A percentile compares a stretch with the other conserved stretches of the same genome.
Evolutionary conservation across 345 rosid species (phyloP).

Genomic region (Kernera saxatilis): DNA sequence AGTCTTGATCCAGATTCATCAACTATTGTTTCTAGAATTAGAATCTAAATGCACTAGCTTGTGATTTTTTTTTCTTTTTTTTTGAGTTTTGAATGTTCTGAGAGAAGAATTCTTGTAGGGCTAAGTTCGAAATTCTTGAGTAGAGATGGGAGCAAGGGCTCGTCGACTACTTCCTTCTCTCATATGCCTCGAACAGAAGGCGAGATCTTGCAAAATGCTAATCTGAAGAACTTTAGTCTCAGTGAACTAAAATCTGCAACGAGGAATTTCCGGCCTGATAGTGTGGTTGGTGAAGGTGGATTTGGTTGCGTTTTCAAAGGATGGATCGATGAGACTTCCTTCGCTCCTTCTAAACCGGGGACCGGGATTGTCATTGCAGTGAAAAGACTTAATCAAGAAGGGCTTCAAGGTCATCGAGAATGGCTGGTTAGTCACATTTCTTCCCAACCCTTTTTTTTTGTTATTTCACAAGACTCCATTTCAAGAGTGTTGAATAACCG

Average conservation of each 20-base stretch:
- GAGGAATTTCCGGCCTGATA: constrained; percentile 82
- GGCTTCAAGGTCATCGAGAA: constrained; percentile 87
- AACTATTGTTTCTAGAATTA: neutral
- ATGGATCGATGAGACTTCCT: constrained; percentile 81
- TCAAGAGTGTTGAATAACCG: neutral
- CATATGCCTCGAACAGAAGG: constrained; percentile 80
- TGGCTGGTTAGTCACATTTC: constrained; percentile 71
- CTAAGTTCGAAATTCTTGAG: constrained; percentile 54
- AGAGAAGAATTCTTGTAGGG: constrained; percentile 35
- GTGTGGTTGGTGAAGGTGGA: constrained; percentile 94
- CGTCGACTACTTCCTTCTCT: constrained; percentile 53
- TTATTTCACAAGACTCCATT: neutral
- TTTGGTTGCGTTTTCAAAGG: constrained; percentile 98
- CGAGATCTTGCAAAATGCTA: constrained; percentile 74
- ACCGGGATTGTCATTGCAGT: constrained; percentile 79
- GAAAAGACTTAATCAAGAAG: constrained; percentile 84
- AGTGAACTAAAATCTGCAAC: constrained; percentile 67
- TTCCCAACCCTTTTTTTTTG: neutral
- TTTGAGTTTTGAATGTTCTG: neutral
- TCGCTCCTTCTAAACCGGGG: constrained; percentile 68
- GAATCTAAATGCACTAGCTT: constrained; percentile 2
- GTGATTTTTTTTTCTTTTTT: neutral
- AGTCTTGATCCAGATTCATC: neutral
- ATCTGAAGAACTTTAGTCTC: constrained; percentile 63
- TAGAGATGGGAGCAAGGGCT: constrained; percentile 52